A percentile compares a stretch with the other conserved stretches of the same genome.
These are phyloP conservation scores for Gloeopeniophorella convolvens DNA, from an alignment of 768 basidiomycete genomes.

Conservation along the genomic window DNA sequence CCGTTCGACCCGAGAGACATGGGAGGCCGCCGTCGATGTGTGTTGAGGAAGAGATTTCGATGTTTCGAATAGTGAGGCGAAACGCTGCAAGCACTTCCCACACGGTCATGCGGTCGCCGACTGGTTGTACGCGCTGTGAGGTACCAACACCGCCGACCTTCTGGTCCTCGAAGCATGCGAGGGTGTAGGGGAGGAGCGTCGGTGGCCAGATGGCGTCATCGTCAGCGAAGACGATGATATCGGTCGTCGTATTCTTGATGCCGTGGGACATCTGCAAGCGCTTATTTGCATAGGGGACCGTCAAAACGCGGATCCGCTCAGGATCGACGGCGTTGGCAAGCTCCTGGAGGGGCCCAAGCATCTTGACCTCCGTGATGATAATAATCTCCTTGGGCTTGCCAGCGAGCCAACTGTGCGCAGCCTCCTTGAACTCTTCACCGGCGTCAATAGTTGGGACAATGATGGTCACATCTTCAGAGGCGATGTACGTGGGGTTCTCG, in stretches of 20 bases:
- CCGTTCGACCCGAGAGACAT: conserved; percentile 88
- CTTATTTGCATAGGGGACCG: conserved; percentile 91
- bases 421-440: conserved; percentile 92
- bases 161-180: conserved; percentile 94
- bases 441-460: conserved; percentile 96
- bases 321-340: conserved; percentile 87
- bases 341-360: conserved; percentile 82
- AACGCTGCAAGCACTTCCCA: conserved; percentile 96
- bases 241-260: conserved; percentile 83
- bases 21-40: conserved; percentile 92
- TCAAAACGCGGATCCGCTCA: conserved; percentile 75
- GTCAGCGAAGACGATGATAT: conserved; percentile 92
- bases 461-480: conserved; percentile 91
- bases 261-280: conserved; percentile 92
- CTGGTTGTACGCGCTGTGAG: conserved; percentile 79
- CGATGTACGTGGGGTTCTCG: conserved; percentile 84
- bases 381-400: conserved; percentile 84
- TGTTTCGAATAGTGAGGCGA: conserved; percentile 87
- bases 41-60: conserved; percentile 83
- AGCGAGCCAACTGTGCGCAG: conserved; percentile 86
- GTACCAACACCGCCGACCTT: conserved; percentile 91
- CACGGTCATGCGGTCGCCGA: conserved; percentile 75
- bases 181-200: conserved; percentile 79
- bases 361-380: conserved; percentile 80
- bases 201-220: conserved; percentile 97